Evolutionary conservation across 495 filamentous ascomycete species (phyloP).

Genomic region (Rusavskia elegans): DNA sequence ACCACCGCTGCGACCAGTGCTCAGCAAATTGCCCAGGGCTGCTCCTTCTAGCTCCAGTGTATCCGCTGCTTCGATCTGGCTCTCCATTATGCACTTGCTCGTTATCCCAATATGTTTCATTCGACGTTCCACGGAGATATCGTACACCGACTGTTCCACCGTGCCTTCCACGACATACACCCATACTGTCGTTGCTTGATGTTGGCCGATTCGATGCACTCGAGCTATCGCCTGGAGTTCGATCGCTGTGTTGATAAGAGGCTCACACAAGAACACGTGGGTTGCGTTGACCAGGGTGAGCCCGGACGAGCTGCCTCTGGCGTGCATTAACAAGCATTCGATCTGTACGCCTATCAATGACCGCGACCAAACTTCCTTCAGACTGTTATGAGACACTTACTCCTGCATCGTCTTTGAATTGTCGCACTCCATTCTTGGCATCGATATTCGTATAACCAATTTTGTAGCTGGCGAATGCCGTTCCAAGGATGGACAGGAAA

Average conservation of each 20-base stretch:
- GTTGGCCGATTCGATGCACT: slow-evolving; percentile 87
- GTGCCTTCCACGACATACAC: slow-evolving; percentile 81
- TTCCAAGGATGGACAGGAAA: slow-evolving; percentile 59
- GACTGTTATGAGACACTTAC: slow-evolving; percentile 15
- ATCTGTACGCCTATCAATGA: slow-evolving; percentile 18
- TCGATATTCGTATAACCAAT: slow-evolving; percentile 60
- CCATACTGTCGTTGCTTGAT: slow-evolving; percentile 79
- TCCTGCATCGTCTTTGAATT: slow-evolving; percentile 58
- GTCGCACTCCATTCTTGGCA: slow-evolving; percentile 42
- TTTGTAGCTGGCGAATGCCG: slow-evolving; percentile 47
- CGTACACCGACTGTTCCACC: slow-evolving; percentile 79
- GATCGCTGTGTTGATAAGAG: slow-evolving; percentile 78
- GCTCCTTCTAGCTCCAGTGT: slow-evolving; percentile 64
- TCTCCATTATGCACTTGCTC: slow-evolving; percentile 27
- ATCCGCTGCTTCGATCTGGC: slow-evolving; percentile 61
- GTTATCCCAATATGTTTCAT: slow-evolving; percentile 49
- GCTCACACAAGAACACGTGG: slow-evolving; percentile 90
- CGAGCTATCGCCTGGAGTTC: slow-evolving; percentile 89
- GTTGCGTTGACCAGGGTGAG: slow-evolving; percentile 84
- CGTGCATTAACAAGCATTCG: slow-evolving; percentile 80
- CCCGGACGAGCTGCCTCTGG: slow-evolving; percentile 72
- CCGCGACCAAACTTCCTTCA: background rate
- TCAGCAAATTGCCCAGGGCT: slow-evolving; percentile 48
- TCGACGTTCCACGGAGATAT: slow-evolving; percentile 62
- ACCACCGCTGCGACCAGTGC: slow-evolving; percentile 52